Percentiles rank a stretch among this genome's conserved stretches.
Evolutionary conservation across 2,329 filamentous ascomycete species (phyloP).

Genomic region (Penicillium sp.): DNA sequence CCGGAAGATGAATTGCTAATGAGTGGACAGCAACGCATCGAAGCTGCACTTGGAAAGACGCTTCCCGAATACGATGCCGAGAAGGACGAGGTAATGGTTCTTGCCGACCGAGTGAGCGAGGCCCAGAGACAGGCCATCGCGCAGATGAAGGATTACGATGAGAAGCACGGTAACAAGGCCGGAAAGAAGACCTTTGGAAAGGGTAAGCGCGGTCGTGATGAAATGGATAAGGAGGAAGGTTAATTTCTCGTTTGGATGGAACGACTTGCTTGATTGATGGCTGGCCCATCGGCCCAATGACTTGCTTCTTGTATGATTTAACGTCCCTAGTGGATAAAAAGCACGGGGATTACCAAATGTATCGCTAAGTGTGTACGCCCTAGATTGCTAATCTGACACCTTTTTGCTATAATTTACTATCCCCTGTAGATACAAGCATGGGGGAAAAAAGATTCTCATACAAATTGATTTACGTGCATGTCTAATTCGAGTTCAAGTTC

Average conservation of each 20-base stretch:
- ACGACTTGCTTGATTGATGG: not conserved
- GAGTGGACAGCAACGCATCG: slow-evolving; percentile 56
- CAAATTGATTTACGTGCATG: not conserved
- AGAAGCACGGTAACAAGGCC: slow-evolving; percentile 57
- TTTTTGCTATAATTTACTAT: slow-evolving; percentile 7
- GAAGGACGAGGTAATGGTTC: slow-evolving; percentile 83
- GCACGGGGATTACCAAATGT: not conserved
- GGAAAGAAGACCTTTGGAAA: slow-evolving; percentile 52
- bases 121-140: slow-evolving; percentile 76
- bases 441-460: not conserved
- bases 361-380: too few species aligned
- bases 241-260: slow-evolving; percentile 34
- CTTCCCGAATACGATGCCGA: slow-evolving; percentile 67
- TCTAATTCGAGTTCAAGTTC: not conserved
- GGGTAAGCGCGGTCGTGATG: slow-evolving; percentile 57
- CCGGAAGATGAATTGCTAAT: not conserved
- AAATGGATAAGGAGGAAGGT: slow-evolving; percentile 76
- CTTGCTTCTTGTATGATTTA: slow-evolving; percentile 11
- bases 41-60: slow-evolving; percentile 77
- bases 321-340: not conserved
- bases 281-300: slow-evolving; percentile 5
- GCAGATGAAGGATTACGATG: slow-evolving; percentile 79
- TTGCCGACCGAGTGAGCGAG: slow-evolving; percentile 75
- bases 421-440: not conserved
- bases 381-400: too few species aligned